These are phyloP conservation scores for Coemansia sp. DNA, from an alignment of 192 early-diverging fungal genomes.

Conservation along the genomic window DNA sequence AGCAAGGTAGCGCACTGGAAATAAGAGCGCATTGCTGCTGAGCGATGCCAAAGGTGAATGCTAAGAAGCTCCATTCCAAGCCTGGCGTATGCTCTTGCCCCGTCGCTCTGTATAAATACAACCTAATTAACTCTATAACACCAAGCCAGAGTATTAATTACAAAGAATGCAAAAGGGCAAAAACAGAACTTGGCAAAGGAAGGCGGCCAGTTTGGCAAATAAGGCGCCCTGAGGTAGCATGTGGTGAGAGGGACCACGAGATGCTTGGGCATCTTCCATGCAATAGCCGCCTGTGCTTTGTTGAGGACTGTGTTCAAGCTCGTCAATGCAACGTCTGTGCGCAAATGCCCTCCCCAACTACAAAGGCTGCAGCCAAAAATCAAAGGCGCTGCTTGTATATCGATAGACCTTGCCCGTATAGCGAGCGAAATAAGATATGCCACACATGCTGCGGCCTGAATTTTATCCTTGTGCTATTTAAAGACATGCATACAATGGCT, in stretches of 20 bases:
- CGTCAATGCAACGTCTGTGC: not conserved
- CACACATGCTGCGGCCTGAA: not conserved
- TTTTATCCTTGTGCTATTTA: not conserved
- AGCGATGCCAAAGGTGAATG: not conserved
- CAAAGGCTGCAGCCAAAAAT: not conserved
- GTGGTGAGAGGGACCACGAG: constrained; percentile 5
- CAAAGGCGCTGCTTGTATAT: not conserved
- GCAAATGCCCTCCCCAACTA: not conserved
- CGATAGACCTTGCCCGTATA: not conserved
- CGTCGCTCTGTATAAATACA: not conserved
- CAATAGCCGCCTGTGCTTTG: not conserved
- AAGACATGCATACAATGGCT: not conserved
- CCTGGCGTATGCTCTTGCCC: not conserved
- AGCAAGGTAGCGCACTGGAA: not conserved
- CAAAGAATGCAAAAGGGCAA: not conserved
- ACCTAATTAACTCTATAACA: not conserved
- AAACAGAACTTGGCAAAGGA: not conserved
- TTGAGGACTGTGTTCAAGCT: not conserved
- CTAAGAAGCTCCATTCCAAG: not conserved
- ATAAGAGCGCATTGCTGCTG: not conserved
- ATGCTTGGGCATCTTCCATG: not conserved
- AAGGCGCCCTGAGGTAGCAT: not conserved
- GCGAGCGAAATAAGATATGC: not conserved
- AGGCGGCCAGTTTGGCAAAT: not conserved
- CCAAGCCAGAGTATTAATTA: not conserved